Conservation (phyloP, 129 eudicot genomes). For the Escallonia rubra region DNA sequence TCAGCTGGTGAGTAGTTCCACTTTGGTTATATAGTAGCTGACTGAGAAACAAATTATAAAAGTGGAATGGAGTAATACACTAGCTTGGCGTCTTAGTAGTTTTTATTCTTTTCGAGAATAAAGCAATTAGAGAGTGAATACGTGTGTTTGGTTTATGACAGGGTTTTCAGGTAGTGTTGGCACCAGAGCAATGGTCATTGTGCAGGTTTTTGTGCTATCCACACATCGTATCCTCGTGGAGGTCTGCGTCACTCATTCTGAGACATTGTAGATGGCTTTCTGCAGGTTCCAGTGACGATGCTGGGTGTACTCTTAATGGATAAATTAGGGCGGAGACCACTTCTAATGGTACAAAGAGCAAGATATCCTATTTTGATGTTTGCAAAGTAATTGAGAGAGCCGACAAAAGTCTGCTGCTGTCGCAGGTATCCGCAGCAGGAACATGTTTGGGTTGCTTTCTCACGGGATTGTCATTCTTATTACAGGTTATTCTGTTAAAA, state of each 20-base stretch:
- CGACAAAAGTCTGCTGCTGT: not conserved
- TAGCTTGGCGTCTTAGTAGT: too few species aligned
- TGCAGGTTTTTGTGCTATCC: constrained; percentile 45
- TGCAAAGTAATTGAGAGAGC: not conserved
- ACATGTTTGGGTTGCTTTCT: constrained; percentile 73
- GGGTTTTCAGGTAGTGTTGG: constrained; percentile 73
- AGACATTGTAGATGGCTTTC: constrained; percentile 3
- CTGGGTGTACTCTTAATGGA: constrained; percentile 84
- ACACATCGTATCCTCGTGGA: too few species aligned
- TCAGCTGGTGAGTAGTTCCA: constrained; percentile 61
- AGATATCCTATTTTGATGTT: not conserved
- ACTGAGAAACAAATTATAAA: too few species aligned
- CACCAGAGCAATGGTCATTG: constrained; percentile 67
- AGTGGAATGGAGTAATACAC: too few species aligned
- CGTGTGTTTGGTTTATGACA: constrained; percentile 16
- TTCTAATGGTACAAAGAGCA: constrained; percentile 55
- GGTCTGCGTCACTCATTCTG: not conserved
- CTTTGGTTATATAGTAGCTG: not conserved
- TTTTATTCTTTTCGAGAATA: too few species aligned
- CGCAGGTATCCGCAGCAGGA: constrained; percentile 78
- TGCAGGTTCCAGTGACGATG: constrained; percentile 66
- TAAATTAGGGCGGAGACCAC: constrained; percentile 68
- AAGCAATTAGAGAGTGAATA: too few species aligned
- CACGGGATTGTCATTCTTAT: constrained; percentile 63
- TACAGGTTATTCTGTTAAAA: constrained; percentile 52